Evolutionary conservation across 345 rosid genomes (phyloP).

Genomic region (Ceriops decandra): DNA sequence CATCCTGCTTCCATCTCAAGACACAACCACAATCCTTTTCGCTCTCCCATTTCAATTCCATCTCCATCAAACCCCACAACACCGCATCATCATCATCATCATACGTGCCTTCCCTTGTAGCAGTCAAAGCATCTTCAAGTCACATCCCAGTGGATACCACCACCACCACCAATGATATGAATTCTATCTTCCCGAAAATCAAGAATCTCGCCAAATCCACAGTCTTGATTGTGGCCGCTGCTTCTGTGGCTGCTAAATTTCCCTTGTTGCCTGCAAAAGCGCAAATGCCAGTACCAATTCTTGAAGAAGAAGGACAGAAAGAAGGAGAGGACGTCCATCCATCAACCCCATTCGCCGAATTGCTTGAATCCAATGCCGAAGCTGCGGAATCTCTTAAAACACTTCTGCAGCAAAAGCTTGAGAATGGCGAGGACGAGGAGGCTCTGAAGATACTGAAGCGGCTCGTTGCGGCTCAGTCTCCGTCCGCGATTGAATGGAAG

Average conservation of each 20-base stretch:
- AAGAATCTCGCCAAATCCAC: slow-evolving; percentile 49
- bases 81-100: too few species aligned
- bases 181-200: slow-evolving; percentile 27
- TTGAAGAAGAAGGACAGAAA: slow-evolving; percentile 16
- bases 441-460: slow-evolving; percentile 48
- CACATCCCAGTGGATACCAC: too few species aligned
- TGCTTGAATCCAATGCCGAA: slow-evolving; percentile 46
- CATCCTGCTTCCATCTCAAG: too few species aligned
- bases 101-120: too few species aligned
- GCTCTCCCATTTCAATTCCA: too few species aligned
- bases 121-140: too few species aligned
- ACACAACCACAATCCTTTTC: too few species aligned
- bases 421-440: slow-evolving; percentile 66
- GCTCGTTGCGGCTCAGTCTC: slow-evolving; percentile 46
- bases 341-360: slow-evolving; percentile 39
- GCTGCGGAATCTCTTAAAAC: slow-evolving; percentile 55
- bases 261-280: slow-evolving; percentile 52
- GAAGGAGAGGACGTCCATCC: slow-evolving; percentile 3
- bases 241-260: slow-evolving; percentile 43
- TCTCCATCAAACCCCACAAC: too few species aligned
- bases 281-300: slow-evolving; percentile 34
- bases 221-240: slow-evolving; percentile 47
- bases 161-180: neutral
- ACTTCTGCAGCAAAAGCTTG: slow-evolving; percentile 62
- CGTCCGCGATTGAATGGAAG: slow-evolving; percentile 65